These are phyloP conservation scores for Leccinum arenicola DNA, from an alignment of 768 basidiomycete species.

Conservation along the genomic window DNA sequence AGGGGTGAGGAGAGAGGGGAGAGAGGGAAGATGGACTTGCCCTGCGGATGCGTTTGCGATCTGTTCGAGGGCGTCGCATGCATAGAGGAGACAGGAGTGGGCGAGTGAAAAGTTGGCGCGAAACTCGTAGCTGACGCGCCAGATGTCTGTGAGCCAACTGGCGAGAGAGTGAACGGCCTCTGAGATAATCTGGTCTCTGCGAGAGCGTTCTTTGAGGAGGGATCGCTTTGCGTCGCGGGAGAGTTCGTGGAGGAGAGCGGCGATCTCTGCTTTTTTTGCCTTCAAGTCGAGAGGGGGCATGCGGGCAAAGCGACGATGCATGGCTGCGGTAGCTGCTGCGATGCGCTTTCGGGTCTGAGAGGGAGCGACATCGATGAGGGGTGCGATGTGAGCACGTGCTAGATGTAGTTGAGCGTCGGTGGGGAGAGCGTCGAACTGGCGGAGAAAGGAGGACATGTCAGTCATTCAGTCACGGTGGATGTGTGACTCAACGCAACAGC, in stretches of 20 bases:
- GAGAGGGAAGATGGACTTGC: conserved; percentile 26
- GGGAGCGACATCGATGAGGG: conserved; percentile 45
- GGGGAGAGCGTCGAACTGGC: conserved; percentile 50
- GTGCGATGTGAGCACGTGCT: conserved; percentile 48
- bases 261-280: conserved; percentile 55
- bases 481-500: background rate
- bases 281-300: conserved; percentile 52
- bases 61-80: conserved; percentile 44
- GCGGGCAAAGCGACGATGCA: conserved; percentile 36
- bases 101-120: conserved; percentile 48
- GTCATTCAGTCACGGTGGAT: too few species aligned
- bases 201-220: conserved; percentile 51
- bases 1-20: conserved; percentile 5
- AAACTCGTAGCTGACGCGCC: conserved; percentile 60
- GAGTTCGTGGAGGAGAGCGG: conserved; percentile 50
- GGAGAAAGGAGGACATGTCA: conserved; percentile 30
- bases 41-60: conserved; percentile 40
- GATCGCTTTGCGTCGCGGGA: conserved; percentile 51
- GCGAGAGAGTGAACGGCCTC: conserved; percentile 56
- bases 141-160: conserved; percentile 62
- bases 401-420: conserved; percentile 48
- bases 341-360: conserved; percentile 39
- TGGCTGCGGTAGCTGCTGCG: conserved; percentile 37
- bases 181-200: conserved; percentile 49
- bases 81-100: conserved; percentile 55